These are phyloP conservation scores for Lichtheimia hyalospora DNA, from an alignment of 371 early-diverging fungal genomes.

Conservation along the genomic window DNA sequence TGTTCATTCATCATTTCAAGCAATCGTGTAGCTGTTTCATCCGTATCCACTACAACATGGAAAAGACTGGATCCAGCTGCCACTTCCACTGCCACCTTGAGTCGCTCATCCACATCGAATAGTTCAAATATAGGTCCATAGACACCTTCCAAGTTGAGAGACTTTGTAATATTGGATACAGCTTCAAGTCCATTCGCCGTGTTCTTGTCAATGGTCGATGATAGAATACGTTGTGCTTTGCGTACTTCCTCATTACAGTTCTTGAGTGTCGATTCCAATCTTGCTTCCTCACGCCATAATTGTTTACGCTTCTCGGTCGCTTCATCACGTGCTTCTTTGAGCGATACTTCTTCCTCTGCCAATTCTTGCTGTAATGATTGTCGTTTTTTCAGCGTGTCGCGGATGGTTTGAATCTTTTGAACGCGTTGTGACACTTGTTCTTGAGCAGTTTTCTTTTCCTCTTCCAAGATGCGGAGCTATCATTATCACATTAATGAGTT, in stretches of 20 bases:
- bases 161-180: conserved; percentile 64
- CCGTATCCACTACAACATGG: conserved; percentile 97
- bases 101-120: conserved; percentile 84
- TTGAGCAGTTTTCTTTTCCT: conserved; percentile 25
- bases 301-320: conserved; percentile 78
- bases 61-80: conserved; percentile 91
- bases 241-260: conserved; percentile 74
- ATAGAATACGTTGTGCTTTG: conserved; percentile 72
- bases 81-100: conserved; percentile 88
- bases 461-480: conserved; percentile 28
- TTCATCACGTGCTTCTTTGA: conserved; percentile 53
- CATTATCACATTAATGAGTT: background rate
- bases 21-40: conserved; percentile 82
- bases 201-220: conserved; percentile 78
- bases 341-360: conserved; percentile 23
- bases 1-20: conserved; percentile 75
- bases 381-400: conserved; percentile 40
- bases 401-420: conserved; percentile 39
- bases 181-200: conserved; percentile 76
- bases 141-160: conserved; percentile 70
- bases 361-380: conserved; percentile 34
- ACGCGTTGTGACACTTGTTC: conserved; percentile 19
- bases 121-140: conserved; percentile 93
- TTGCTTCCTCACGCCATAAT: conserved; percentile 92
- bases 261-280: conserved; percentile 66